A percentile compares a stretch with the other conserved stretches of the same genome.
Evolutionary conservation across 768 basidiomycete species (phyloP).

Genomic region (Mycena alexandri): DNA sequence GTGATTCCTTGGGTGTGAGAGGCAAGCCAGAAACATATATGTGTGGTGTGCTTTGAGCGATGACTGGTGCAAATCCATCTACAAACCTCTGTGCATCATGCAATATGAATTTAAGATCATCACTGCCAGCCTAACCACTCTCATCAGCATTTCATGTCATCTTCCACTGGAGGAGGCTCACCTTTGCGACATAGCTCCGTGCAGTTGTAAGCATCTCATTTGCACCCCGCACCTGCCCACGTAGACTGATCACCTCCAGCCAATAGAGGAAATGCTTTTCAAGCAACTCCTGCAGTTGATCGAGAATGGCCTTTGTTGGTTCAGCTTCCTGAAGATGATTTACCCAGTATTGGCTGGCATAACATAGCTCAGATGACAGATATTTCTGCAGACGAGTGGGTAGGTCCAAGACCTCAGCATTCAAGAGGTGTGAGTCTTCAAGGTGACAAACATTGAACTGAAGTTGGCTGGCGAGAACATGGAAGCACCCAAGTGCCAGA

Average conservation of each 20-base stretch:
- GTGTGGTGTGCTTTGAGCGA: not conserved
- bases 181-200: not conserved
- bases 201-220: not conserved
- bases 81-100: not conserved
- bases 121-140: not conserved
- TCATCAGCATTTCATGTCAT: not conserved
- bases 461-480: not conserved
- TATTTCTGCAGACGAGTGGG: not conserved
- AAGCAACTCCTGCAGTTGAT: not conserved
- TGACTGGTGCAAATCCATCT: not conserved
- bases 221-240: not conserved
- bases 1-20: not conserved
- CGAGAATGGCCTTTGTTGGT: not conserved
- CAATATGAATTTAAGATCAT: not conserved
- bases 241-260: constrained; percentile 6
- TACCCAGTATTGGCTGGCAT: constrained; percentile 5
- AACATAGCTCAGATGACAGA: not conserved
- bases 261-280: not conserved
- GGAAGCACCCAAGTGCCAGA: not conserved
- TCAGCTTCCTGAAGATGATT: not conserved
- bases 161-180: not conserved
- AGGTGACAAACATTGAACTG: constrained; percentile 13
- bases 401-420: not conserved
- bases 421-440: constrained; percentile 9
- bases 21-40: not conserved